Evolutionary conservation across 73 alveolate species (phyloP).

Genomic region (Paramecium pentaurelia): DNA sequence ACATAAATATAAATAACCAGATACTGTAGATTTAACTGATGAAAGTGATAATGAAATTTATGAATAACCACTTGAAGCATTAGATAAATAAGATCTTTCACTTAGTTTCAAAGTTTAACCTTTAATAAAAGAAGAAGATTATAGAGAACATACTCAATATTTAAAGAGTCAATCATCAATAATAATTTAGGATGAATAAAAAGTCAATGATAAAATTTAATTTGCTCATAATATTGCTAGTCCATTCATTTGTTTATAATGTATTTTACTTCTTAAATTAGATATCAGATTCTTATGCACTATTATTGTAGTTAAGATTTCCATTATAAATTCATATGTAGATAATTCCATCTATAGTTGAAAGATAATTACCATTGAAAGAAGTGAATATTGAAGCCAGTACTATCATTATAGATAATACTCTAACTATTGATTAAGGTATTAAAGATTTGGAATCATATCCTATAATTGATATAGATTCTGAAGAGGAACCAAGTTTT

Average conservation of each 20-base stretch:
- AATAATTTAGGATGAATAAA: constrained; percentile 22
- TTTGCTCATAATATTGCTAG: neutral
- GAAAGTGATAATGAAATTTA: constrained; percentile 33
- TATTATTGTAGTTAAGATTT: neutral
- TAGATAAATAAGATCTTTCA: constrained; percentile 22
- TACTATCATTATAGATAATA: constrained; percentile 25
- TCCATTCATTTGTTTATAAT: constrained; percentile 31
- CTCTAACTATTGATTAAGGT: constrained; percentile 19
- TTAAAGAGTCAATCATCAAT: neutral
- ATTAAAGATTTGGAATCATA: neutral
- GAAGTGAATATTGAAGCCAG: constrained; percentile 17
- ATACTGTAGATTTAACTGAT: neutral
- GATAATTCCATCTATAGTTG: neutral
- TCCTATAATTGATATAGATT: neutral
- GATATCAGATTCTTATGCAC: constrained; percentile 13
- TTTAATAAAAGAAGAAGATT: neutral
- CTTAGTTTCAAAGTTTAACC: neutral
- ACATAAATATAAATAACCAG: constrained; percentile 5
- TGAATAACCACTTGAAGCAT: constrained; percentile 16
- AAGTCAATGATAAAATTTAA: constrained; percentile 1
- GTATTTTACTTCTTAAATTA: neutral
- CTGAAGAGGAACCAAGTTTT: constrained; percentile 42
- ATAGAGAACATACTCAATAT: neutral
- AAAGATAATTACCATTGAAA: neutral
- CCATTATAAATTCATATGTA: constrained; percentile 17